These are phyloP conservation scores for Erucastrum elatum DNA, from an alignment of 345 rosid genomes.

Conservation along the genomic window DNA sequence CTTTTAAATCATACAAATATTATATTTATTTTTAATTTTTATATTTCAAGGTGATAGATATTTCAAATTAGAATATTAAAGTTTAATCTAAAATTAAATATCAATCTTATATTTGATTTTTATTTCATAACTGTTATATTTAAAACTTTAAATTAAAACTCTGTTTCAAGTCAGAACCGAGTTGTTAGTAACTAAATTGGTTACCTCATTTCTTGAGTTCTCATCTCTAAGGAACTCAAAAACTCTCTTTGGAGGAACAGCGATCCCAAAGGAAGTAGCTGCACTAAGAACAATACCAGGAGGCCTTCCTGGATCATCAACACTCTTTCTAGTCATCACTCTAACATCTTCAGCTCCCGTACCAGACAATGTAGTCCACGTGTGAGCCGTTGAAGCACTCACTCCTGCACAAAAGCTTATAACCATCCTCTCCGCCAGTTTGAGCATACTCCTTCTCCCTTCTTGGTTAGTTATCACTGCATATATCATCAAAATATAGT, in stretches of 20 bases:
- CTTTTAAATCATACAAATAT: no score
- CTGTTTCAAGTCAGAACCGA: not conserved
- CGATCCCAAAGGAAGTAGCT: conserved; percentile 97
- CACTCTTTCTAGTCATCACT: conserved; percentile 91
- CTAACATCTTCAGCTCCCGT: conserved; percentile 94
- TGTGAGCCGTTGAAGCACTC: conserved; percentile 83
- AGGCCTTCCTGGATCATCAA: conserved; percentile 93
- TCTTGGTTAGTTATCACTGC: conserved; percentile 63
- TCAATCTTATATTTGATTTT: no score
- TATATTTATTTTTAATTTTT: no score
- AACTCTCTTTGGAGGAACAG: conserved; percentile 70
- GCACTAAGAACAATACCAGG: conserved; percentile 96
- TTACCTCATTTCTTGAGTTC: conserved; percentile 79
- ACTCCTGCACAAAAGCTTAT: conserved; percentile 91
- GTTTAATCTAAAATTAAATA: no score
- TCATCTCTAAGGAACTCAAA: conserved; percentile 94
- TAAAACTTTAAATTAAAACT: not conserved
- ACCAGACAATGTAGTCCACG: conserved; percentile 87
- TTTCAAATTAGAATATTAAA: no score
- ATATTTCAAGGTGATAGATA: not conserved
- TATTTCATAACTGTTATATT: not conserved
- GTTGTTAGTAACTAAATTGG: not conserved
- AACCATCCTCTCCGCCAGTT: conserved; percentile 89
- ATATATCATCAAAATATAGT: not conserved
- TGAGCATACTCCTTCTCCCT: conserved; percentile 90